phyloP scores from a whole-genome alignment of 495 filamentous ascomycete genomes.

The Lineolata rhizophorae region DNA sequence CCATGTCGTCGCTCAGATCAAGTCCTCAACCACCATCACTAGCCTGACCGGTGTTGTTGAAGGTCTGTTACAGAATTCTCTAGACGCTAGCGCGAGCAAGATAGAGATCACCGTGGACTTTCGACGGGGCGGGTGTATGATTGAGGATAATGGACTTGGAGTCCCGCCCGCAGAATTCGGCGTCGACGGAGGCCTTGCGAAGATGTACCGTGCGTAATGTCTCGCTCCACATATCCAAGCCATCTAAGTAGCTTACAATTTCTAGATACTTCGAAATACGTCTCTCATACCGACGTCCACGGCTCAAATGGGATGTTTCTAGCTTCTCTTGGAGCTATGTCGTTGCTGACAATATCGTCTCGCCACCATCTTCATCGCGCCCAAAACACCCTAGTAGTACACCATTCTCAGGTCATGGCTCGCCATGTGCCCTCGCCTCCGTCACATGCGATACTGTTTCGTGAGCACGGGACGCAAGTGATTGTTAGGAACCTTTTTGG shows the following conservation, averaged over 20 bases:
- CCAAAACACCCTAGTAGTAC: constrained; percentile 48
- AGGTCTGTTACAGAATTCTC: constrained; percentile 63
- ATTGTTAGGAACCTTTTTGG: constrained; percentile 77
- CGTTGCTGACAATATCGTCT: constrained; percentile 60
- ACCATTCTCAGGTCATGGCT: constrained; percentile 46
- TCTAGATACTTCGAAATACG: constrained; percentile 60
- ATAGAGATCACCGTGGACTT: constrained; percentile 58
- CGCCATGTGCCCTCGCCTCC: constrained; percentile 41
- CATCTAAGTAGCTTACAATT: constrained; percentile 7
- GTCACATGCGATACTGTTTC: constrained; percentile 32
- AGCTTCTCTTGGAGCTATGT: constrained; percentile 53
- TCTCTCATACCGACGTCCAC: constrained; percentile 25
- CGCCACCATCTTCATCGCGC: constrained; percentile 38
- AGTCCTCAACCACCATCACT: constrained; percentile 60
- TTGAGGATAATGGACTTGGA: constrained; percentile 77
- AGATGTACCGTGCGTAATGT: constrained; percentile 36
- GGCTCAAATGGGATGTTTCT: constrained; percentile 58
- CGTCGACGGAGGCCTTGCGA: constrained; percentile 49
- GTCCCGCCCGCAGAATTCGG: constrained; percentile 52
- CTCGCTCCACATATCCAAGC: neutral
- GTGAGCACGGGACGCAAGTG: constrained; percentile 54
- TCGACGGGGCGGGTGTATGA: constrained; percentile 48
- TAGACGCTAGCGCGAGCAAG: constrained; percentile 58
- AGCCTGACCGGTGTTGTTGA: constrained; percentile 49
- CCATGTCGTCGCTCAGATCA: constrained; percentile 65